Evolutionary conservation across 345 rosid genomes (phyloP), one percentile per base, ranked within the genome.

Genomic region (Murraya koenigii): DNA sequence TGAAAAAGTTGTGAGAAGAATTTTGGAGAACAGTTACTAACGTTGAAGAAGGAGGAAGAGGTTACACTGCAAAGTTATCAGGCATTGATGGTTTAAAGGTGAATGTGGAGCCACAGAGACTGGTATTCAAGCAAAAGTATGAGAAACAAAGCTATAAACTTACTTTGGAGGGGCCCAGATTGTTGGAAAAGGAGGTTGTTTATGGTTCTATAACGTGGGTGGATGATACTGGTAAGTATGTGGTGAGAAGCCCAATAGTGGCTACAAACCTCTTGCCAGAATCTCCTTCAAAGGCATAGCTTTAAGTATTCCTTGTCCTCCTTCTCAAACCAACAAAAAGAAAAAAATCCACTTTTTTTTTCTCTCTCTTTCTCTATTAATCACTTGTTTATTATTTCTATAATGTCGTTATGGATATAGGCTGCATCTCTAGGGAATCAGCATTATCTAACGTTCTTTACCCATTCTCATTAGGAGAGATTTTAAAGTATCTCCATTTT

Each of bases 201-300:
- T 77, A 86, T 78, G 95, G 95, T 17, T 72, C 76, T 22, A 60
- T 89, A 81, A 84, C 81, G 61, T 93, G 95, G 97, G 82, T 81
- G 64, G 87, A 87, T 80, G 90, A 88, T 71, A 41, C 69, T 22
- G 89, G 91, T 2, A 81, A 85, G 54, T 84, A 88, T 66, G 38
- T 70, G 32, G 90, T 83, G 15, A 85, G 86, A 74, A 90, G 91
- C 73, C 90, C 93, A 32, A 85, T 90, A 19, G 89, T 88, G 66
- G 90, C 86, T 74, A 82, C 91, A 41, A 80, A 58, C 76, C 62
- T 86, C 22, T 71, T 54, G 35, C 81, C 76, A 30, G 80, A 75
- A 59, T 71, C 77, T 23, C 32, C 67, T 59, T 71, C n/a, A 73
- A 69, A 62, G 65, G 77, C 69, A 39, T 74, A 56, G 35, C 28